A percentile compares a stretch with the other conserved stretches of the same genome.
These are phyloP conservation scores for Farysia itapuensis DNA, from an alignment of 1,284 basidiomycete species.

Conservation along the genomic window DNA sequence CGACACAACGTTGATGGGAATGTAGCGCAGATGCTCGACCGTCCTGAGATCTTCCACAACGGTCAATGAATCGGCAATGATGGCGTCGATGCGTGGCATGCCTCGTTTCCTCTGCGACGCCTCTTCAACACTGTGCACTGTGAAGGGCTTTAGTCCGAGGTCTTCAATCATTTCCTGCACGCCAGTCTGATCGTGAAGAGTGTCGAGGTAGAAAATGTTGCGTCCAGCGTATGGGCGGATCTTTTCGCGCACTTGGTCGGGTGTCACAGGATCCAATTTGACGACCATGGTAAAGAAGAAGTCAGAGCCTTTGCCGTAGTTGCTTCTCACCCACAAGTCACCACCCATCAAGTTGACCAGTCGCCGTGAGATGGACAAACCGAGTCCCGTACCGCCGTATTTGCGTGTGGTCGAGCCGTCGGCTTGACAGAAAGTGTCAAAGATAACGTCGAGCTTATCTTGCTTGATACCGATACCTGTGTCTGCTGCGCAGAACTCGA, in stretches of 20 bases:
- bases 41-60: slow-evolving; percentile 87
- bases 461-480: slow-evolving; percentile 99
- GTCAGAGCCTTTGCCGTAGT: slow-evolving; percentile 81
- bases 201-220: slow-evolving; percentile 82
- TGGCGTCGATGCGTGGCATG: slow-evolving; percentile 89
- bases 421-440: slow-evolving; percentile 98
- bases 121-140: slow-evolving; percentile 75
- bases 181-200: slow-evolving; percentile 73
- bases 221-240: slow-evolving; percentile 55
- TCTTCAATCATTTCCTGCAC: slow-evolving; percentile 78
- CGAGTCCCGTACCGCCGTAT: slow-evolving; percentile 96
- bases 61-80: slow-evolving; percentile 84
- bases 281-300: slow-evolving; percentile 89
- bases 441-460: slow-evolving; percentile 97
- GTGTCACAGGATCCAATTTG: slow-evolving; percentile 52
- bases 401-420: slow-evolving; percentile 73
- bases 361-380: slow-evolving; percentile 72
- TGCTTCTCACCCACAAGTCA: slow-evolving; percentile 96
- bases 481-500: slow-evolving; percentile 97
- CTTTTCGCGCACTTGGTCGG: slow-evolving; percentile 52
- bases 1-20: slow-evolving; percentile 92
- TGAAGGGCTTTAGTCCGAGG: slow-evolving; percentile 78
- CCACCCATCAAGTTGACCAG: slow-evolving; percentile 97
- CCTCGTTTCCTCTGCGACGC: slow-evolving; percentile 73
- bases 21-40: slow-evolving; percentile 91